Evolutionary conservation across 2,329 filamentous ascomycete species (phyloP), one percentile per base, ranked within the genome.

Genomic region (Xylariaceae sp.): DNA sequence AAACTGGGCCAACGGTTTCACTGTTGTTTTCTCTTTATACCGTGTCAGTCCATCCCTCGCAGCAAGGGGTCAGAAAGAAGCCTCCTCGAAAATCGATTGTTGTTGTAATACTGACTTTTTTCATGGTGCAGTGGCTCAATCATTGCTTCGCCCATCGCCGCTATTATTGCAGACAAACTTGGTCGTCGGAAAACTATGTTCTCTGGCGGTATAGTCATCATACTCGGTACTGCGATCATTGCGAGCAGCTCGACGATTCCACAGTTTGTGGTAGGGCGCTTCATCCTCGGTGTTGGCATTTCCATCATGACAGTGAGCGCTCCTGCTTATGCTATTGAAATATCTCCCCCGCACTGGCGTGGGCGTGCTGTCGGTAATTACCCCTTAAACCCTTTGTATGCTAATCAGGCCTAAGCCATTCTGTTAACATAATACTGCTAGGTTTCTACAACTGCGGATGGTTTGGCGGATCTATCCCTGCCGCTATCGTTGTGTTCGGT

Each of bases 361-460:
- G 78, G 78, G 17, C 78, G 78, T 51, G 76, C 75, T 65, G 76
- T 76, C 17, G 74, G 74, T 75, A 66, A 60, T 66, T 54, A 23
- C 23, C 45, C 37, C 2, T n/a, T 9, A 34, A 10, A 13, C 11
- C 6, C 13, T 23, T 3, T 15, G 17, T 15, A 34, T 52, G 17
- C 9, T 51, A 6, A 30, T 42, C 1, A 13, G 8, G 7, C 35
- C 13, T 34, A 34, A 5, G 11, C 11, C 47, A 8, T 50, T 42
- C 58, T 17, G 23, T 54, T 65, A 37, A 62, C 17, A 4, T 18
- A n/a, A 42, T 34, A 17, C 15, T 56, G 5, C 8, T 39, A 70
- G 74, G 74, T 35, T 74, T 82, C 70, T 82, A 81, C 68, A 82
- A 82, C 71, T 80, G 78, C 57, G 79, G 79, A 56, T 81, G 77